Conservation (phyloP, 495 filamentous ascomycete species). For the Penicillium daleae region DNA sequence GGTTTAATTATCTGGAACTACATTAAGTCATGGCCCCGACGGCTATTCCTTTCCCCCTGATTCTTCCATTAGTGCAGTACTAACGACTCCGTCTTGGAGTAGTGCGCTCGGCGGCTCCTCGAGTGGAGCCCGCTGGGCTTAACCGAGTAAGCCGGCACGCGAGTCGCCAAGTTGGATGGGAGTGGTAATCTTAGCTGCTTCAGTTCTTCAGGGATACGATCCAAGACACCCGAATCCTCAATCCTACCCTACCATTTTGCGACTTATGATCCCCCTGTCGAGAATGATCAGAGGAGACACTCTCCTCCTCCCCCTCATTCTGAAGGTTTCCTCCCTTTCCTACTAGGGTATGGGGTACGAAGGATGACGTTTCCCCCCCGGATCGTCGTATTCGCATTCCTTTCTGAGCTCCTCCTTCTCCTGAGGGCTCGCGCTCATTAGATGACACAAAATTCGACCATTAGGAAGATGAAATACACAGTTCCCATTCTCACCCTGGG, state of each 20-base stretch:
- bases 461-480: neutral
- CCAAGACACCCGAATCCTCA: neutral
- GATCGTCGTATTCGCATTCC: conserved; percentile 17
- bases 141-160: conserved; percentile 3
- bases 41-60: neutral
- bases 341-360: neutral
- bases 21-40: neutral
- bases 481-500: neutral
- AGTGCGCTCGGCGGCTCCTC: neutral
- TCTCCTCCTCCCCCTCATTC: neutral
- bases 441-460: neutral
- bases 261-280: neutral
- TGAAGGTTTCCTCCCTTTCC: neutral
- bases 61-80: neutral
- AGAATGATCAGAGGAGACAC: too few relatives aligned
- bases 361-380: conserved; percentile 6
- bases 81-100: neutral
- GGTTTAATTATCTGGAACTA: too few relatives aligned
- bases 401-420: neutral
- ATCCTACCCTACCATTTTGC: neutral
- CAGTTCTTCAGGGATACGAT: neutral
- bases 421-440: neutral
- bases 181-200: too few relatives aligned
- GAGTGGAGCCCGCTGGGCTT: conserved; percentile 2
- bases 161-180: neutral